A percentile compares a stretch with the other conserved stretches of the same genome.
These are phyloP conservation scores for Aspergillus carlsbadensis DNA, from an alignment of 495 filamentous ascomycete genomes.

Conservation along the genomic window DNA sequence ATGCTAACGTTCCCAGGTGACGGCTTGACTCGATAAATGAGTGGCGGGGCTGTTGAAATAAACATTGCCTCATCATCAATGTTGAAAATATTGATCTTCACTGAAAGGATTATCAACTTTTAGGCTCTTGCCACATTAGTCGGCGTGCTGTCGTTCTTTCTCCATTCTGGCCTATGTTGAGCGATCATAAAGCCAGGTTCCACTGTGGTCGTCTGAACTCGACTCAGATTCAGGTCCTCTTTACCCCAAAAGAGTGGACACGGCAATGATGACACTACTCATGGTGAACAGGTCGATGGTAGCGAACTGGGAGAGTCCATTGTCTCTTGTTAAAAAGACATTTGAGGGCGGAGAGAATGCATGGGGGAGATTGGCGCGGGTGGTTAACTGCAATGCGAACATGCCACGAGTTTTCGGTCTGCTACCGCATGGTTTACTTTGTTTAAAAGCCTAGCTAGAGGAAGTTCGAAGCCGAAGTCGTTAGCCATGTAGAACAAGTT, in stretches of 20 bases:
- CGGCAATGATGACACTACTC: not conserved
- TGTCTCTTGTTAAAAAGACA: too few relatives aligned
- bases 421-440: too few relatives aligned
- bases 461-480: too few relatives aligned
- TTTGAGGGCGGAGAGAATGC: too few relatives aligned
- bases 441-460: too few relatives aligned
- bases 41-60: not conserved
- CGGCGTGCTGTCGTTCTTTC: slow-evolving; percentile 26
- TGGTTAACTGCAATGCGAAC: too few relatives aligned
- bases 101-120: slow-evolving; percentile 33
- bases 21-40: not conserved
- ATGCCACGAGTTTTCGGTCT: too few relatives aligned
- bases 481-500: too few relatives aligned
- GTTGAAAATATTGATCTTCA: slow-evolving; percentile 4
- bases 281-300: not conserved
- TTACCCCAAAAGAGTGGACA: too few relatives aligned
- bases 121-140: slow-evolving; percentile 35
- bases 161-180: slow-evolving; percentile 33
- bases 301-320: too few relatives aligned
- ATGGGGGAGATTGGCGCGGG: too few relatives aligned
- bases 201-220: not conserved
- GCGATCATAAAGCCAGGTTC: slow-evolving; percentile 23
- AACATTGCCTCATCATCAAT: not conserved
- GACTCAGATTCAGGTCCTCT: not conserved
- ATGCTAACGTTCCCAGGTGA: not conserved